These are phyloP conservation scores for Agaricus bisporus DNA, from an alignment of 768 basidiomycete species.

Conservation along the genomic window DNA sequence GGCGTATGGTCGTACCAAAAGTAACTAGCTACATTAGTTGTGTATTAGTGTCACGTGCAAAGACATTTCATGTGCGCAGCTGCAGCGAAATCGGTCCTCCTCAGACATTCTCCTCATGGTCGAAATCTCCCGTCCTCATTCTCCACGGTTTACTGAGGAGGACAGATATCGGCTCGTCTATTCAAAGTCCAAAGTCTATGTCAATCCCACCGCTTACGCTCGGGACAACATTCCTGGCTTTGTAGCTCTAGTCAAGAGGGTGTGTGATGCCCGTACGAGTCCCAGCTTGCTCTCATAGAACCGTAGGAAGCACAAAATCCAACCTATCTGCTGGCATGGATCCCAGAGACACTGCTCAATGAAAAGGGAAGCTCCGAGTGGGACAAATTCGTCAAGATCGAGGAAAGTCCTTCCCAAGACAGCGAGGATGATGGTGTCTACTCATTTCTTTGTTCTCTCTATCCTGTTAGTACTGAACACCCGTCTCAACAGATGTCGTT, in stretches of 20 bases:
- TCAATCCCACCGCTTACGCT: constrained; percentile 89
- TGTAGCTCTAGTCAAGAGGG: constrained; percentile 85
- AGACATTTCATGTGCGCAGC: constrained; percentile 3
- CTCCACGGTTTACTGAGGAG: constrained; percentile 30
- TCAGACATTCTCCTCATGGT: constrained; percentile 66
- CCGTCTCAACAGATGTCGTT: constrained; percentile 55
- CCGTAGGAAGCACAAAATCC: constrained; percentile 70
- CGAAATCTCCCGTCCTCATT: constrained; percentile 53
- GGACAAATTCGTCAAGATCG: constrained; percentile 85
- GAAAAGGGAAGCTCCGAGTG: constrained; percentile 81
- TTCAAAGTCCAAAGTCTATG: constrained; percentile 91
- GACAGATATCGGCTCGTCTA: constrained; percentile 75
- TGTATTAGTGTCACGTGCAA: constrained; percentile 7
- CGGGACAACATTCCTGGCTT: constrained; percentile 95
- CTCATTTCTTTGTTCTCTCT: constrained; percentile 5
- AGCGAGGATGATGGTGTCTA: constrained; percentile 67
- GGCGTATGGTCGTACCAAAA: constrained; percentile 97
- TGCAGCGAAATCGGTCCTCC: neutral
- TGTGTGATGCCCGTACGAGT: constrained; percentile 29
- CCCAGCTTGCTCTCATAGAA: neutral
- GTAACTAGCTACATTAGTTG: constrained; percentile 35
- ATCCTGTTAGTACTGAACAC: constrained; percentile 3
- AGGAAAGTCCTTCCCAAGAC: constrained; percentile 51
- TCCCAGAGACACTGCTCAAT: constrained; percentile 80
- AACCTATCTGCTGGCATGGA: constrained; percentile 84